Evolutionary conservation across 2,329 filamentous ascomycete genomes (phyloP).

Genomic region (Amylocarpus encephaloides): DNA sequence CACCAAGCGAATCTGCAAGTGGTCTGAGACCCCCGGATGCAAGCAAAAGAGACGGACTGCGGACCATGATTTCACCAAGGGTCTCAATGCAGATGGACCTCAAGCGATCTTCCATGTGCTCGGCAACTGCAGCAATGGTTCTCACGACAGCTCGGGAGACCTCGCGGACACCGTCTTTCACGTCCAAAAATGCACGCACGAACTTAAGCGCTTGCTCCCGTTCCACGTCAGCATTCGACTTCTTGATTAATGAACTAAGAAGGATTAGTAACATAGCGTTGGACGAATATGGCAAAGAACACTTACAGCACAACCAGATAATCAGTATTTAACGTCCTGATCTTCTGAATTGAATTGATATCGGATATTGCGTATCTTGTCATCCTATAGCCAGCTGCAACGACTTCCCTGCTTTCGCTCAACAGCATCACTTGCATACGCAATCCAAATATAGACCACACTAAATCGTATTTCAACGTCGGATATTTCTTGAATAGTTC

Average conservation of each 20-base stretch:
- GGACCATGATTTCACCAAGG: conserved; percentile 81
- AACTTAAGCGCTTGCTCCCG: conserved; percentile 96
- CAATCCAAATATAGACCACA: conserved; percentile 90
- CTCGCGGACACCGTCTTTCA: conserved; percentile 85
- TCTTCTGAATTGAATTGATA: conserved; percentile 78
- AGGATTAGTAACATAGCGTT: conserved; percentile 15
- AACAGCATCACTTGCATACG: conserved; percentile 94
- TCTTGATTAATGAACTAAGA: conserved; percentile 75
- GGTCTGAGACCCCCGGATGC: conserved; percentile 78
- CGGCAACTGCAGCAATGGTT: conserved; percentile 86
- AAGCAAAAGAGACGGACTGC: conserved; percentile 74
- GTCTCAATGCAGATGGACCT: conserved; percentile 90
- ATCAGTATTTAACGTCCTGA: conserved; percentile 83
- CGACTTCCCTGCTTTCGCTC: conserved; percentile 91
- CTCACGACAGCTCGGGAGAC: conserved; percentile 81
- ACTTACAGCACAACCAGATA: conserved; percentile 72
- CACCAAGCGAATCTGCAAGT: conserved; percentile 84
- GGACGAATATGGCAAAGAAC: neutral
- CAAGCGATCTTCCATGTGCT: conserved; percentile 62
- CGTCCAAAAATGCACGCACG: conserved; percentile 87
- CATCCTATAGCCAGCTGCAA: conserved; percentile 89
- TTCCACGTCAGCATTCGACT: conserved; percentile 94
- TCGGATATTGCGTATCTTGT: conserved; percentile 94
- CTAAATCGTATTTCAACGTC: conserved; percentile 91
- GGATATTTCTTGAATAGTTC: conserved; percentile 92